Conservation (phyloP, 257 asterid species). For the Jasminum sambac region DNA sequence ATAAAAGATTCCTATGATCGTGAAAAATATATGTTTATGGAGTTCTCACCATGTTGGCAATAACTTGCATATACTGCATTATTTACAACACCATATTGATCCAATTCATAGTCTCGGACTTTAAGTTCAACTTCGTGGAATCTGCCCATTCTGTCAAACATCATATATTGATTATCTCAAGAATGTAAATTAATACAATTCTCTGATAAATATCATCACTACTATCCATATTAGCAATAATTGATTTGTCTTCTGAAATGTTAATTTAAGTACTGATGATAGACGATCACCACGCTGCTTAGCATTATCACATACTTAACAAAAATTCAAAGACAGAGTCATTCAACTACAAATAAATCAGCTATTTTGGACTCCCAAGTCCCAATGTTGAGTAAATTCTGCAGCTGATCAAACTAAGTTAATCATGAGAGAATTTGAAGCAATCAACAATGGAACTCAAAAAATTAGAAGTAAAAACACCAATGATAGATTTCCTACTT, state of each 20-base stretch:
- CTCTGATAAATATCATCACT: neutral
- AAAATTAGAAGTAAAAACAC: conserved; percentile 9
- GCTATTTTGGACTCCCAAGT: neutral
- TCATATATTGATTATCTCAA: neutral
- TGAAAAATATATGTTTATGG: neutral
- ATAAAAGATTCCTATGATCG: too few relatives aligned
- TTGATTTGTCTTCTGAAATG: too few relatives aligned
- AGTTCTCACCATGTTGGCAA: conserved; percentile 86
- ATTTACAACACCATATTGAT: conserved; percentile 92
- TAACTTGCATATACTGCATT: conserved; percentile 84
- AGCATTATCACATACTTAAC: neutral
- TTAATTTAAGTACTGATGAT: too few relatives aligned
- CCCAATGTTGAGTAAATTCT: neutral
- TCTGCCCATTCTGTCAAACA: conserved; percentile 53
- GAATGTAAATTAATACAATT: neutral
- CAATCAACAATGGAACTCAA: neutral
- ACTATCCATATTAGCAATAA: too few relatives aligned
- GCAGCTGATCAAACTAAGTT: neutral
- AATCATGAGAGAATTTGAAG: neutral
- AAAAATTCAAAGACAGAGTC: neutral
- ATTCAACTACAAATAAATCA: neutral
- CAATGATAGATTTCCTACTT: conserved; percentile 1
- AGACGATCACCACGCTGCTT: too few relatives aligned
- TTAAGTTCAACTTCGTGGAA: conserved; percentile 79
- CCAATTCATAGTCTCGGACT: conserved; percentile 91